Evolutionary conservation across 345 rosid species (phyloP).

Genomic region (Cardiospermum halicacabum): DNA sequence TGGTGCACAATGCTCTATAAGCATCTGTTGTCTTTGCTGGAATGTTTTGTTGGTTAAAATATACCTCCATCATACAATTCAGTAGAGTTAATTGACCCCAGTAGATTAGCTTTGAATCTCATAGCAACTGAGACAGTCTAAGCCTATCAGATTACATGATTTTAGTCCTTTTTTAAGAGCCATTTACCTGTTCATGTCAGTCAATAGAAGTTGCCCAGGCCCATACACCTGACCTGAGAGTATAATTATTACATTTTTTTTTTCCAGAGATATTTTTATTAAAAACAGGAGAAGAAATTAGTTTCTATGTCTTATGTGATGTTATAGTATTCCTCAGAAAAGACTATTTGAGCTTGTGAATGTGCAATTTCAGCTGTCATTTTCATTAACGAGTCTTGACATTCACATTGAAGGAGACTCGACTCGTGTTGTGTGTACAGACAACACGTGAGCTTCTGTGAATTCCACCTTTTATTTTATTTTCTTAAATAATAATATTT

Average conservation of each 20-base stretch:
- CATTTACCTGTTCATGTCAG: background rate
- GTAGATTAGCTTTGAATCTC: too few species aligned
- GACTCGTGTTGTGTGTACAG: background rate
- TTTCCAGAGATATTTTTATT: too few species aligned
- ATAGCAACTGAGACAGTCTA: background rate
- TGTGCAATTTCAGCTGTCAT: background rate
- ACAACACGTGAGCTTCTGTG: background rate
- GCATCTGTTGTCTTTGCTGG: conserved; percentile 1
- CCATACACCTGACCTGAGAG: background rate
- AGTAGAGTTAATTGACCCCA: too few species aligned
- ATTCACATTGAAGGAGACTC: background rate
- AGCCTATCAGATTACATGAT: background rate
- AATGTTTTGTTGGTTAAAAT: background rate
- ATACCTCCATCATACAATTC: conserved; percentile 7
- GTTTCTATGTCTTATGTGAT: too few species aligned
- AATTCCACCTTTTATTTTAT: too few species aligned
- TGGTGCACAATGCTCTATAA: background rate
- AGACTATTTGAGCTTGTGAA: too few species aligned
- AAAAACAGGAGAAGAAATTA: too few species aligned
- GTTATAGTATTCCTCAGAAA: too few species aligned
- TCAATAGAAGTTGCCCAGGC: background rate
- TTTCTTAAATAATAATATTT: too few species aligned
- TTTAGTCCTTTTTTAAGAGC: background rate
- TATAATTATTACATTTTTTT: too few species aligned
- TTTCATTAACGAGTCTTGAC: background rate